These are phyloP conservation scores for Solanum bukasovii DNA, from an alignment of 257 asterid genomes.

Conservation along the genomic window DNA sequence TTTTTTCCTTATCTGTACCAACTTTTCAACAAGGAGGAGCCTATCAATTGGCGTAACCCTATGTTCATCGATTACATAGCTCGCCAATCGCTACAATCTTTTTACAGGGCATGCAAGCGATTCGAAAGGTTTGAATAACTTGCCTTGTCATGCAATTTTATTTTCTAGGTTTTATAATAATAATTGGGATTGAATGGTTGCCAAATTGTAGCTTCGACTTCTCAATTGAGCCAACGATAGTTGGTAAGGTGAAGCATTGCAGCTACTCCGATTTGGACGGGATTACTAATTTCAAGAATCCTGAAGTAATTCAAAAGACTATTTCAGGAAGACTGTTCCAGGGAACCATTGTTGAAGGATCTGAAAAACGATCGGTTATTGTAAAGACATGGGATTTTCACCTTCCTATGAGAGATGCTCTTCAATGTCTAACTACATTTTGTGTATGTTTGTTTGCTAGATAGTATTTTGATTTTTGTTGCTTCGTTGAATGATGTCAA, in stretches of 20 bases:
- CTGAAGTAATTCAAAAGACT: neutral
- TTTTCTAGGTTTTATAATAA: too few species aligned
- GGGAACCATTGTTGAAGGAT: neutral
- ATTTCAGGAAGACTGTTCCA: neutral
- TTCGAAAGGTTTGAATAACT: neutral
- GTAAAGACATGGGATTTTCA: neutral
- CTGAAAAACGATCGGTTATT: neutral
- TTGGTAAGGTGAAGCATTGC: neutral
- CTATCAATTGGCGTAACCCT: neutral
- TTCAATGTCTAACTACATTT: neutral
- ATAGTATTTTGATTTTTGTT: neutral
- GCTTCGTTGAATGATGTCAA: neutral
- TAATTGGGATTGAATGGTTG: too few species aligned
- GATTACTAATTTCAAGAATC: neutral
- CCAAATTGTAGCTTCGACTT: neutral
- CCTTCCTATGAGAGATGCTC: neutral
- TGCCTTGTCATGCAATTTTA: neutral
- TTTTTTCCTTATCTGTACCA: neutral
- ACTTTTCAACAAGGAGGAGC: neutral
- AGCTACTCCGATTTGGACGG: neutral
- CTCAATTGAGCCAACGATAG: neutral
- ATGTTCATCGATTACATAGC: neutral
- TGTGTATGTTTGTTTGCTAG: neutral
- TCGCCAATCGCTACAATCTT: neutral
- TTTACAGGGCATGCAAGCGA: neutral